Evolutionary conservation across 768 basidiomycete genomes (phyloP).

Genomic region (Leccinum variicolor): DNA sequence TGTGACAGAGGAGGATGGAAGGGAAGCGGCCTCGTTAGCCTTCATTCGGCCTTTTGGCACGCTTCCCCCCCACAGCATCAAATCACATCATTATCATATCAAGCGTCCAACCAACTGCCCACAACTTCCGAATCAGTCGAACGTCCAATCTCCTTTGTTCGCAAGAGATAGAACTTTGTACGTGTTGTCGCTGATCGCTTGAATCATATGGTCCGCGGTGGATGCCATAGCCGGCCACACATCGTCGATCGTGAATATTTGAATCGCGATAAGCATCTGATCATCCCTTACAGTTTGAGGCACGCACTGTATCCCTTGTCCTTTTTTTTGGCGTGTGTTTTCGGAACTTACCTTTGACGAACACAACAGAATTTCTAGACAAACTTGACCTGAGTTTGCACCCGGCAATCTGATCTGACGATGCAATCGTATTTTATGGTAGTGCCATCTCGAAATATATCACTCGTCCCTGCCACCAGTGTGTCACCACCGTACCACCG

Average conservation of each 20-base stretch:
- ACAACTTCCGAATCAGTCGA: slow-evolving; percentile 40
- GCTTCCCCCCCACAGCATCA: not conserved
- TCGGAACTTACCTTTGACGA: not conserved
- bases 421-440: not conserved
- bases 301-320: slow-evolving; percentile 4
- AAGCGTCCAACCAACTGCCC: not conserved
- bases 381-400: slow-evolving; percentile 6
- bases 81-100: not conserved
- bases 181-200: slow-evolving; percentile 6
- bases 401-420: slow-evolving; percentile 16
- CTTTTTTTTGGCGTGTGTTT: not conserved
- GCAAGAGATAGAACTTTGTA: slow-evolving; percentile 35
- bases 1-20: not conserved
- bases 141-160: slow-evolving; percentile 52
- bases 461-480: not conserved
- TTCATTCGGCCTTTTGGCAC: not conserved
- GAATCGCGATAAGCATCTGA: slow-evolving; percentile 1
- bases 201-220: not conserved
- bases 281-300: slow-evolving; percentile 21
- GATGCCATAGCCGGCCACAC: not conserved
- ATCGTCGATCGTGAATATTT: slow-evolving; percentile 28
- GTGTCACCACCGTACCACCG: not conserved
- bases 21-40: not conserved
- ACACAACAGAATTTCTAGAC: not conserved
- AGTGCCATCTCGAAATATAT: not conserved